Evolutionary conservation across 768 basidiomycete species (phyloP).

Genomic region (Galerina marginata): DNA sequence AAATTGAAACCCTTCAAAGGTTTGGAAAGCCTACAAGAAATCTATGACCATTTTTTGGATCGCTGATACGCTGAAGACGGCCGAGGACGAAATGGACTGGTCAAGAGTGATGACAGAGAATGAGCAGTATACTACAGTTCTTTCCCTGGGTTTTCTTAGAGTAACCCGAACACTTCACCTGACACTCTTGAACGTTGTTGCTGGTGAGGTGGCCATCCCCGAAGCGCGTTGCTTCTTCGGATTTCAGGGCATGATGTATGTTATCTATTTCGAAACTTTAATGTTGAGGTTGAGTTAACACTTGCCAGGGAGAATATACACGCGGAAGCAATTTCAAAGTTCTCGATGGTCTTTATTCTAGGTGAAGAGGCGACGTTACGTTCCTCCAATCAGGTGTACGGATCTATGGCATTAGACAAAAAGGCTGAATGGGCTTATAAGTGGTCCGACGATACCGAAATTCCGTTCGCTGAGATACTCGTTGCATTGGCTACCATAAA

Average conservation of each 20-base stretch:
- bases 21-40: constrained; percentile 4
- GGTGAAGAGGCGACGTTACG: neutral
- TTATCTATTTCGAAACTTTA: neutral
- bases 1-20: too few species aligned
- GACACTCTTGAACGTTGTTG: neutral
- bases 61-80: neutral
- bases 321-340: neutral
- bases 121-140: neutral
- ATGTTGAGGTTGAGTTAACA: too few species aligned
- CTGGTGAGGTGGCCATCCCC: neutral
- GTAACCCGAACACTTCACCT: neutral
- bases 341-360: neutral
- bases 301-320: neutral
- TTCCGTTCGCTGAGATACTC: neutral
- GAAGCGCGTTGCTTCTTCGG: constrained; percentile 3
- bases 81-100: neutral
- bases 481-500: neutral
- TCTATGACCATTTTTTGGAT: neutral
- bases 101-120: neutral
- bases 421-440: neutral
- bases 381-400: too few species aligned
- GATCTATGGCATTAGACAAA: neutral
- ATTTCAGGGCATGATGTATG: neutral
- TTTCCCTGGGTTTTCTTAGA: neutral
- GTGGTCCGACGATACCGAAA: neutral